These are phyloP conservation scores for Aspergillus novoparasiticus DNA, from an alignment of 2,329 filamentous ascomycete species.

Conservation along the genomic window DNA sequence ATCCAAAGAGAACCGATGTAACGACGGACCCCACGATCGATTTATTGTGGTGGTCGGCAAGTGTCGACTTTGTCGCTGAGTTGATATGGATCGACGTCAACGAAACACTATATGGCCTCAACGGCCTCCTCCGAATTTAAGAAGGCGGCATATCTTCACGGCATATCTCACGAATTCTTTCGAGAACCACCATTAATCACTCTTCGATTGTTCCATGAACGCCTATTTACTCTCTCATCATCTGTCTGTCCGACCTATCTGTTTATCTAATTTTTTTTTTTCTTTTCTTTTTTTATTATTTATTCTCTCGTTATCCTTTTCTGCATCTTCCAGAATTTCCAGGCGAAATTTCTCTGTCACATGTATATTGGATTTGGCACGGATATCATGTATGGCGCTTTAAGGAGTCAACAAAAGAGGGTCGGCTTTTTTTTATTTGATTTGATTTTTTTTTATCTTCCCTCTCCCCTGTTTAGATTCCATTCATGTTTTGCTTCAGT, in stretches of 20 bases:
- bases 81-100: conserved; percentile 8
- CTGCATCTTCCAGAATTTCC: neutral
- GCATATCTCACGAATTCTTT: conserved; percentile 1
- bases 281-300: neutral
- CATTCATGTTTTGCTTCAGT: conserved; percentile 4
- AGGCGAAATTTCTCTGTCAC: neutral
- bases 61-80: conserved; percentile 56
- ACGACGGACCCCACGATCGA: conserved; percentile 69
- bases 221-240: neutral
- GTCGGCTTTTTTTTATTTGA: neutral
- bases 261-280: neutral
- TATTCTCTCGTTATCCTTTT: conserved; percentile 2
- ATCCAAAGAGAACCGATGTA: conserved; percentile 60
- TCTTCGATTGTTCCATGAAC: neutral
- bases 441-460: neutral
- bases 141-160: conserved; percentile 2
- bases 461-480: neutral
- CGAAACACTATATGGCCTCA: neutral
- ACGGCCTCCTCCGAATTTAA: neutral
- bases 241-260: neutral
- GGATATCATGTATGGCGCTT: conserved; percentile 4
- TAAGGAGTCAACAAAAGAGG: neutral
- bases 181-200: neutral
- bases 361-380: conserved; percentile 5
- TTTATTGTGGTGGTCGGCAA: conserved; percentile 71